Percentiles rank a stretch among this genome's conserved stretches.
Evolutionary conservation across 75 land plant species (phyloP).

Genomic region (Pseudotsuga menziesii): DNA sequence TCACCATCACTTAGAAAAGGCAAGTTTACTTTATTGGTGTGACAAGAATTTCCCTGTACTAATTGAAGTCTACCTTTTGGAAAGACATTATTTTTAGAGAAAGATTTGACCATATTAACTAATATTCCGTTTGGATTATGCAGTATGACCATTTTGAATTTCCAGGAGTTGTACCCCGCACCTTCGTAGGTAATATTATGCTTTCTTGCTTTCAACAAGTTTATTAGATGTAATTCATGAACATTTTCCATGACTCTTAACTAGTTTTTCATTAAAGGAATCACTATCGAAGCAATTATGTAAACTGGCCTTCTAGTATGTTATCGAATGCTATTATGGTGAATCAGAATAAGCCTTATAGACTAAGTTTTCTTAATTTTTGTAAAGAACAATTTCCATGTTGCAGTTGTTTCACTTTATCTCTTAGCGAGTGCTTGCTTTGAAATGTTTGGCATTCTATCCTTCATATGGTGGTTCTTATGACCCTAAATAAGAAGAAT

Average conservation of each 20-base stretch:
- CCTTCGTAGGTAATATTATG: constrained; percentile 67
- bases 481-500: no score
- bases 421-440: no score
- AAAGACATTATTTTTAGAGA: background rate
- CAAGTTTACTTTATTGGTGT: constrained; percentile 27
- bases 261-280: background rate
- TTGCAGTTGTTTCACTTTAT: no score
- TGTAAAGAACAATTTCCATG: no score
- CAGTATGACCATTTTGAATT: constrained; percentile 99
- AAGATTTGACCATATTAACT: background rate
- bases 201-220: background rate
- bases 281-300: background rate
- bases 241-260: background rate
- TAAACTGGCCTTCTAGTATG: no score
- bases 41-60: background rate
- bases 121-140: background rate
- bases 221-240: background rate
- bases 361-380: no score
- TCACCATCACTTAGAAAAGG: constrained; percentile 63
- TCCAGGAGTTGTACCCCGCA: constrained; percentile 97
- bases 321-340: no score
- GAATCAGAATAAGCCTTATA: no score
- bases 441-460: no score
- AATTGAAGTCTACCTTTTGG: background rate
- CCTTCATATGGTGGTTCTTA: no score